Evolutionary conservation across 768 basidiomycete genomes (phyloP), one percentile per base, ranked within the genome.

Genomic region (Pulveroboletus sp.): DNA sequence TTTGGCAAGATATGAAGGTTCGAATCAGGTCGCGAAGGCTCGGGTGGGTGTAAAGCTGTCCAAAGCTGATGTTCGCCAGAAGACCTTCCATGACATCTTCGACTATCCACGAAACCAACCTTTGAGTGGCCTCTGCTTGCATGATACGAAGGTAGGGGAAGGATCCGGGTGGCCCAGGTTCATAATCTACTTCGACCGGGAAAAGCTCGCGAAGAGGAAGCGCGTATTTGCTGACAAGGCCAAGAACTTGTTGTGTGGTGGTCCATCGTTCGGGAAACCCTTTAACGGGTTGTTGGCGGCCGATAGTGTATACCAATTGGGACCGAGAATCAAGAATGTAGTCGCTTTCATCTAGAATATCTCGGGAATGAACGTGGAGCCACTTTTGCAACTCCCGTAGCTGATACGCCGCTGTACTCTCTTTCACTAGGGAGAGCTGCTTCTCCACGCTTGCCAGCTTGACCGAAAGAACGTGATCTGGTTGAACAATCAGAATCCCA

Each of bases 391-490:
- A 45, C 1, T 53, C 8, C 36, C 62, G 33, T 52, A 73, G 45
- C 9, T 40, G 32, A 14, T 36, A 21, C 1, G 65, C 55, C 17
- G 57, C 51, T 2, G 33, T n/a, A 17, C 27, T 17, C 58, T 51
- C 40, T 40, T 43, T 6, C 70, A 50, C 23, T 10, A 23, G 19
- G 9, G 20, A 21, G 23, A 55, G 21, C 16, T 56, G 51, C 12
- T 49, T 49, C 35, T 56, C 55, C 16, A 56, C 48, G 0, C 66
- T 65, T 69, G 73, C 69, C 37, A 80, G 63, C 54, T 69, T 67
- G 47, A 74, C 71, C 1, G 78, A 79, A 6, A 80, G 70, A 5
- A 77, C 70, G 39, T 80, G 78, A 35, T 80, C 76, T 0, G 78
- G 78, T 47, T 80, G 77, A 14, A 65, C 60, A 3, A 80, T 61